These are phyloP conservation scores for Cryphonectria parasitica DNA, from an alignment of 2,329 filamentous ascomycete species.

Conservation along the genomic window DNA sequence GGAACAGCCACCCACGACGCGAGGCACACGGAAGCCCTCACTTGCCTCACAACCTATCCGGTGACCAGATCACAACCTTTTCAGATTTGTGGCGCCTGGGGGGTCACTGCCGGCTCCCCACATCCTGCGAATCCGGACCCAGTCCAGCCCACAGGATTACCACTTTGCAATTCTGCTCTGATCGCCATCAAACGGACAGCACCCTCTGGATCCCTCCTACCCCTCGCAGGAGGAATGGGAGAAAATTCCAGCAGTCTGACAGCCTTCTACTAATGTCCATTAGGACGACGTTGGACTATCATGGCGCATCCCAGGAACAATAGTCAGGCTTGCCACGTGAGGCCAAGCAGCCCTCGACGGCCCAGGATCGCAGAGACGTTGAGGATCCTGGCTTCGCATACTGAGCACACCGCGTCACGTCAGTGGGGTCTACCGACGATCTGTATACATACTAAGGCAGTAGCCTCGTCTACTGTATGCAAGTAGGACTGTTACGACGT, in stretches of 20 bases:
- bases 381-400: not conserved
- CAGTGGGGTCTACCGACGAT: conserved; percentile 1
- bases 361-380: not conserved
- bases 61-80: not conserved
- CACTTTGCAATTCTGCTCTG: not conserved
- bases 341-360: not conserved
- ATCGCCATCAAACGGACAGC: not conserved
- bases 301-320: not conserved
- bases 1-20: not conserved
- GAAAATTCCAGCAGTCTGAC: not conserved
- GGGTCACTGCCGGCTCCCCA: not conserved
- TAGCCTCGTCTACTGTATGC: not conserved
- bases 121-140: not conserved
- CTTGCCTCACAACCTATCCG: not conserved
- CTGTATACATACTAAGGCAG: not conserved
- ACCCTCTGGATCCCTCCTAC: not conserved
- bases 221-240: not conserved
- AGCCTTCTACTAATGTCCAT: not conserved
- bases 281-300: not conserved
- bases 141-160: conserved; percentile 1
- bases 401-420: not conserved
- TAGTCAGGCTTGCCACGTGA: conserved; percentile 1
- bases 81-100: not conserved
- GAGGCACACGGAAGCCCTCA: not conserved
- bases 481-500: not conserved